Evolutionary conservation across 2,329 filamentous ascomycete genomes (phyloP).

Genomic region (Penicillium concentricum): DNA sequence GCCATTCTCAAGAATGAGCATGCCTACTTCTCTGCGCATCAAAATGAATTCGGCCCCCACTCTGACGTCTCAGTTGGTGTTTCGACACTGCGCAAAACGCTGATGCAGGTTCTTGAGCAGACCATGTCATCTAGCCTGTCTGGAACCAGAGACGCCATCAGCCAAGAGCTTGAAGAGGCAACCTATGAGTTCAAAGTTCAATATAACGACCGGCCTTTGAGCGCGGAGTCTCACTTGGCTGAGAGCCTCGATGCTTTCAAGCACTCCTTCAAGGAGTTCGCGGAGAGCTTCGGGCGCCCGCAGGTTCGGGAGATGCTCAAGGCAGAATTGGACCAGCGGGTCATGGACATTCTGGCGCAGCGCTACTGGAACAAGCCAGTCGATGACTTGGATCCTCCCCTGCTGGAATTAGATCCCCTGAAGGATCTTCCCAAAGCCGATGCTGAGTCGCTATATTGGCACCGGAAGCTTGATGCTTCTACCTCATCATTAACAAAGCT

Average conservation of each 20-base stretch:
- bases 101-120: conserved; percentile 95
- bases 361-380: conserved; percentile 97
- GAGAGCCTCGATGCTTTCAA: conserved; percentile 96
- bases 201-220: conserved; percentile 93
- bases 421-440: conserved; percentile 80
- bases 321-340: conserved; percentile 87
- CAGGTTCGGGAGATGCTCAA: conserved; percentile 90
- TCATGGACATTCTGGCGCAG: conserved; percentile 87
- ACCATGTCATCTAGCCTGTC: conserved; percentile 94
- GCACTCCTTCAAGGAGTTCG: conserved; percentile 93
- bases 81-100: conserved; percentile 81
- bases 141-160: conserved; percentile 85
- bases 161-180: conserved; percentile 91
- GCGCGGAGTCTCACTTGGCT: conserved; percentile 92
- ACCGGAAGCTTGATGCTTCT: conserved; percentile 88
- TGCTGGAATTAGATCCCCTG: conserved; percentile 69
- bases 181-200: conserved; percentile 99
- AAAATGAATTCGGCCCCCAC: conserved; percentile 72
- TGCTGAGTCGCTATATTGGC: conserved; percentile 85
- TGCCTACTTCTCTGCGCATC: conserved; percentile 80
- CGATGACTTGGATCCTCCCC: conserved; percentile 68
- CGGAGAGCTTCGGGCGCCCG: conserved; percentile 81
- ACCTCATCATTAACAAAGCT: conserved; percentile 88
- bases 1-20: conserved; percentile 87
- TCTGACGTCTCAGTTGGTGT: conserved; percentile 78